Percentiles rank a stretch among this genome's conserved stretches.
Evolutionary conservation across 2,329 filamentous ascomycete genomes (phyloP).

Genomic region (Kalmusia sp.): DNA sequence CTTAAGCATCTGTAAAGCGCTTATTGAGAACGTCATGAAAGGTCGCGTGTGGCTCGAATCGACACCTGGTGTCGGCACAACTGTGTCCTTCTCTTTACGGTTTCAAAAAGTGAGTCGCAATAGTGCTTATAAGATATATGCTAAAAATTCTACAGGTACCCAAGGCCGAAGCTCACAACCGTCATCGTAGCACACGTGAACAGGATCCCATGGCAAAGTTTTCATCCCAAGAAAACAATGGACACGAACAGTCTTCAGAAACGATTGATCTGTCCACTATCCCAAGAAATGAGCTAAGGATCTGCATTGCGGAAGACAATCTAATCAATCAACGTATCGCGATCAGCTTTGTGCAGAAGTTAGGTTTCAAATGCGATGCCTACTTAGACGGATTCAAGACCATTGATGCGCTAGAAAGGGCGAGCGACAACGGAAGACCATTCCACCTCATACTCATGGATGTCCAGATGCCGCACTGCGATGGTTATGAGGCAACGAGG

Average conservation of each 20-base stretch:
- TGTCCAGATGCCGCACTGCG: constrained; percentile 92
- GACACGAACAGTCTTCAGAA: constrained; percentile 47
- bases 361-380: constrained; percentile 86
- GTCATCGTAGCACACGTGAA: constrained; percentile 45
- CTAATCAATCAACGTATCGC: constrained; percentile 94
- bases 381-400: constrained; percentile 90
- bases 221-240: constrained; percentile 56
- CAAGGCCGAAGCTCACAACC: constrained; percentile 61
- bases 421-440: constrained; percentile 73
- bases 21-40: constrained; percentile 91
- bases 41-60: constrained; percentile 85
- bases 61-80: constrained; percentile 72
- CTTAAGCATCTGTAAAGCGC: constrained; percentile 91
- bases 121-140: background rate
- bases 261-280: constrained; percentile 67
- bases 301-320: constrained; percentile 96
- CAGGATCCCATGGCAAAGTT: constrained; percentile 65
- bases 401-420: constrained; percentile 80
- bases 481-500: constrained; percentile 90
- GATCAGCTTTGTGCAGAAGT: constrained; percentile 84
- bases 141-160: constrained; percentile 39
- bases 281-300: constrained; percentile 77
- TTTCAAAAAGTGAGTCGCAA: constrained; percentile 75
- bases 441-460: constrained; percentile 96
- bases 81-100: constrained; percentile 78